These are phyloP conservation scores for Ophiocordyceps camponoti-rufipedis DNA, from an alignment of 2,329 filamentous ascomycete genomes.

Conservation along the genomic window DNA sequence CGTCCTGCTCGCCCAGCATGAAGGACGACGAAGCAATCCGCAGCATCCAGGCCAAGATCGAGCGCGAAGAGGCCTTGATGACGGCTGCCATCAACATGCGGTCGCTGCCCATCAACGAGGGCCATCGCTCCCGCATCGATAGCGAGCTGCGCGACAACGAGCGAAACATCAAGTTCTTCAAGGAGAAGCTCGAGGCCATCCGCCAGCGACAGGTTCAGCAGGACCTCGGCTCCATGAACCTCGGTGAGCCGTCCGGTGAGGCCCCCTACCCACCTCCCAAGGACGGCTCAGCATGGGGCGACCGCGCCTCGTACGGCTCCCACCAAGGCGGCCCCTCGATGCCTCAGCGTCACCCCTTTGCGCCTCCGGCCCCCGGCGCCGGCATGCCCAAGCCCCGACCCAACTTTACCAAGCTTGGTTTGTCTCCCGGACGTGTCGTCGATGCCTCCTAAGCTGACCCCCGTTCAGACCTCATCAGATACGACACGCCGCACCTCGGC, in stretches of 20 bases:
- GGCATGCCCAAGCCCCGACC: conserved; percentile 56
- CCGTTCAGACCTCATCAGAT: conserved; percentile 79
- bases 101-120: conserved; percentile 85
- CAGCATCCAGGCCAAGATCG: conserved; percentile 91
- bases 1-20: conserved; percentile 29
- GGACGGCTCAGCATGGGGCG: conserved; percentile 33
- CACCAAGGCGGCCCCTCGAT: conserved; percentile 50
- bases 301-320: conserved; percentile 47
- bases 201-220: conserved; percentile 61
- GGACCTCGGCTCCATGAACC: conserved; percentile 47
- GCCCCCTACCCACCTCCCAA: conserved; percentile 52
- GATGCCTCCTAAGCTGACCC: not conserved
- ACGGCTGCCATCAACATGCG: conserved; percentile 89
- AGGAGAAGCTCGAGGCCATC: conserved; percentile 77
- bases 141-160: conserved; percentile 86
- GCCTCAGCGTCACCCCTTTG: conserved; percentile 66
- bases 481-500: conserved; percentile 86
- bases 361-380: conserved; percentile 45
- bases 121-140: conserved; percentile 78
- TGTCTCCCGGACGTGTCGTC: conserved; percentile 10
- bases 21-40: conserved; percentile 47
- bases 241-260: conserved; percentile 31
- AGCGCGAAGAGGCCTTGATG: conserved; percentile 90
- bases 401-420: conserved; percentile 94
- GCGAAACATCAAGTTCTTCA: conserved; percentile 87